Base-by-base conservation (phyloP, 2,329 filamentous ascomycete species). In the Thielaviopsis cerberus region DNA sequence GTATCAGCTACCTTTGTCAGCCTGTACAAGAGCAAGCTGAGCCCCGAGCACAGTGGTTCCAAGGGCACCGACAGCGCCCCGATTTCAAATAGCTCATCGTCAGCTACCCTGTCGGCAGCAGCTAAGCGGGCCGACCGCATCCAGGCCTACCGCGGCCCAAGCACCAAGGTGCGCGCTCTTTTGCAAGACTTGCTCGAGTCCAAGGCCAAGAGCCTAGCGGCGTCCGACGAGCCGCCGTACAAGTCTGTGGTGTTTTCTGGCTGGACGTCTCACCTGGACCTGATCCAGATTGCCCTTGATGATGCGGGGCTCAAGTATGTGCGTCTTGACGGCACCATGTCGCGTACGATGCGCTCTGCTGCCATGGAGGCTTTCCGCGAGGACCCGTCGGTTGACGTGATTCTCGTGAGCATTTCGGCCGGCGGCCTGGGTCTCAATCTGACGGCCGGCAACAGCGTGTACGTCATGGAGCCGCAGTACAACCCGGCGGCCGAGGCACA, bases 381-480 rank as follows among this genome's bases (percentile, higher is more conserved):
- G 11, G 82, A 95, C 63, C 70, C 79, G 2, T 71, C 69, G 1
- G 78, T 94, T 37, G 82, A 82, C 30, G 83, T 95, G 57, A 89
- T 97, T 55, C 79, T 97, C 10, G 88, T 95, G 15, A 95, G 88
- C 10, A 94, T 96, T 69, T 88, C 84, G 66, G 91, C 91, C 0
- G 92, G 91, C 62, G 91, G 92, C 20, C 79, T 96, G 17, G 91
- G 91, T 15, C 81, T 97, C 45, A 97, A 97, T 67, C 74, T 97
- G 57, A 96, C 90, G 0, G 76, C 86, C 0, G 91, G 85, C 30
- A 92, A 83, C 67, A 85, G 80, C 58, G 91, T 94, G 15, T 97
- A 92, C 68, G 86, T 97, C 65, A 97, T 98, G 91, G 92, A 98
- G 68, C 92, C 92, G 4, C 90, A 96, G 67, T 98, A 91, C 73